Base-by-base conservation (phyloP, 768 basidiomycete genomes). In the Lanmaoa rubissima region DNA sequence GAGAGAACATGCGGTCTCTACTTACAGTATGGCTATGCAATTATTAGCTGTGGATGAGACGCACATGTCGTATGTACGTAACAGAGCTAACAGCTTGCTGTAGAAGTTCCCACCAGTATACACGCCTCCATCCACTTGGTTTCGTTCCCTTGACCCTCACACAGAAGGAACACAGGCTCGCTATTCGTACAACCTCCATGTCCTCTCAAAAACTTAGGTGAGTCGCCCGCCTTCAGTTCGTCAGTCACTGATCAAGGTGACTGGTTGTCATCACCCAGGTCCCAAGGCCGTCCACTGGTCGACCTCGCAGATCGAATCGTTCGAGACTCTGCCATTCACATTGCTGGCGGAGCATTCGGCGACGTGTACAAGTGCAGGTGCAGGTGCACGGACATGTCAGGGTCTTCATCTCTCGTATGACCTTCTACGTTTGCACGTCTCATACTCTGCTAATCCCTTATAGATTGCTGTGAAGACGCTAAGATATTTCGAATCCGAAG, bases 341-440 rank as follows among this genome's bases (percentile, higher is more conserved):
- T 46, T 5, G 16, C 42, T 9, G 48, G 48, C 1, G 58, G 54
- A 3, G 44, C 55, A 5, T 51, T 31, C 21, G 34, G 43, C 4
- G 55, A 59, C 7, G 49, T 58, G 0, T 59, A 46, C 58, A 59
- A 51, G 32, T 59, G 58, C 38, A 40, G 9, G 19, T 50, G 26
- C 19, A 55, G 8, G 1, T 50, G 26, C 19, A 55, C 5, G 1
- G 4, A 26, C 4, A 9, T 26, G 1, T 34, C 26, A 12, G 58
- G 44, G 17, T 38, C 41, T 14, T 31, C 28, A 5, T 56, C 19
- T 12, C 17, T 38, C 10, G 57, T 56, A 24, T 5, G 21, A 36
- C 6, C 19, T 31, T 32, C 2, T 26, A 3, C 14, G 19, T 28
- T 16, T 16, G 31, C 12, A n/a, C 5, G 16, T 19, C 39, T 24